Percentiles rank a stretch among this genome's conserved stretches.
phyloP scores from a whole-genome alignment of 2,329 filamentous ascomycete species.

The Stachybotrys echinatus region DNA sequence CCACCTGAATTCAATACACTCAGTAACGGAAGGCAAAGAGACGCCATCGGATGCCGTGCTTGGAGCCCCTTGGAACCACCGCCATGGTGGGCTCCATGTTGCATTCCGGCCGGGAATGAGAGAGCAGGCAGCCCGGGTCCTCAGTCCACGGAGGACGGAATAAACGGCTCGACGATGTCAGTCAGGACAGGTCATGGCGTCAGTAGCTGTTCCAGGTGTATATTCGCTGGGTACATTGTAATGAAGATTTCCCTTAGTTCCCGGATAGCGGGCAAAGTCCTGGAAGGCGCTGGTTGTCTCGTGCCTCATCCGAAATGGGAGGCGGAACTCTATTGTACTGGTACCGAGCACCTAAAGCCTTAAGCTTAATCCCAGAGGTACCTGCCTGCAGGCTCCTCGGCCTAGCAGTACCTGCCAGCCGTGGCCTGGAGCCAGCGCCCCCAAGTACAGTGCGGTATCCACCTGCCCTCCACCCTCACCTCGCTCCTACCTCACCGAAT shows the following conservation, averaged over 20 bases:
- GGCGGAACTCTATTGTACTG: neutral
- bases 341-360: neutral
- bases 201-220: neutral
- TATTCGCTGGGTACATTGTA: no score
- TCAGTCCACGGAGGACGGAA: neutral
- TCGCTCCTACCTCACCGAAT: neutral
- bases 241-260: no score
- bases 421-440: neutral
- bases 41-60: no score
- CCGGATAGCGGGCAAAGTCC: no score
- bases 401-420: neutral
- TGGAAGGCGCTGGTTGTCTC: neutral
- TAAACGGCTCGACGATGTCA: neutral
- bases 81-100: no score
- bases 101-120: neutral
- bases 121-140: neutral
- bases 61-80: no score
- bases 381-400: neutral
- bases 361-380: neutral
- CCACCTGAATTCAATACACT: neutral
- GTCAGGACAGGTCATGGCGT: no score
- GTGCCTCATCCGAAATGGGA: neutral
- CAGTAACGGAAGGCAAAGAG: no score
- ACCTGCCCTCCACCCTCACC: neutral
- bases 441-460: neutral